Conservation (phyloP, 2,329 filamentous ascomycete species). For the Phyllosticta citrichinensis region DNA sequence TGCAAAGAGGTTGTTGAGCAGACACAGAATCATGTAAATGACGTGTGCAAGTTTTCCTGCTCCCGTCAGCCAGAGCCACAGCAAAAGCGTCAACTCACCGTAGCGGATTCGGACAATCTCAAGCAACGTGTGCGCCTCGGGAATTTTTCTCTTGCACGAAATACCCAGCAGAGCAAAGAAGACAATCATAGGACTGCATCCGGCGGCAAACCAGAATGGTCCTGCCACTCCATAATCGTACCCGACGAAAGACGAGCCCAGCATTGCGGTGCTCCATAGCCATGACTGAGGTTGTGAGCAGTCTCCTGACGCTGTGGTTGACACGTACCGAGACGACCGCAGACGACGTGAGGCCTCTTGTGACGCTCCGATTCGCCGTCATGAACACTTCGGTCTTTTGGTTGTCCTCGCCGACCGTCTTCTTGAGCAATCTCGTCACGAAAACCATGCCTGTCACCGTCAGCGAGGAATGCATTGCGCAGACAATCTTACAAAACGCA, state of each 20-base stretch:
- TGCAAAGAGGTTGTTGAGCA: slow-evolving; percentile 46
- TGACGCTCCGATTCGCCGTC: slow-evolving; percentile 43
- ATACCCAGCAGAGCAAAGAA: slow-evolving; percentile 45
- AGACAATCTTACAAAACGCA: slow-evolving; percentile 24
- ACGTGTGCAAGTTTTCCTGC: slow-evolving; percentile 30
- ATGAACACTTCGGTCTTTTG: slow-evolving; percentile 48
- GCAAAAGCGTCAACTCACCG: slow-evolving; percentile 18
- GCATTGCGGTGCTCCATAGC: slow-evolving; percentile 45
- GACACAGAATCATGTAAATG: slow-evolving; percentile 42
- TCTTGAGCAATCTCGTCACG: slow-evolving; percentile 38
- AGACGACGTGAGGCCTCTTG: slow-evolving; percentile 43
- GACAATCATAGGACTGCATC: slow-evolving; percentile 32
- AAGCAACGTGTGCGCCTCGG: slow-evolving; percentile 44
- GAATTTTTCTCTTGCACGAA: slow-evolving; percentile 42
- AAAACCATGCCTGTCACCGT: slow-evolving; percentile 34
- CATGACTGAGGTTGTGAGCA: slow-evolving; percentile 27
- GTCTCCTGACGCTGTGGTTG: no score
- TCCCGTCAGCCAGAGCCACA: slow-evolving; percentile 19
- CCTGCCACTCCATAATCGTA: slow-evolving; percentile 47
- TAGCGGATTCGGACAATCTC: slow-evolving; percentile 45
- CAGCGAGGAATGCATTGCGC: not conserved
- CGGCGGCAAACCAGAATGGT: slow-evolving; percentile 47
- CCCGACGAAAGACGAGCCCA: slow-evolving; percentile 42
- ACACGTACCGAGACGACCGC: slow-evolving; percentile 32
- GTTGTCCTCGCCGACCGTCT: slow-evolving; percentile 38